These are phyloP conservation scores for Trichophaea hybrida DNA, from an alignment of 2,329 filamentous ascomycete genomes.

Conservation along the genomic window DNA sequence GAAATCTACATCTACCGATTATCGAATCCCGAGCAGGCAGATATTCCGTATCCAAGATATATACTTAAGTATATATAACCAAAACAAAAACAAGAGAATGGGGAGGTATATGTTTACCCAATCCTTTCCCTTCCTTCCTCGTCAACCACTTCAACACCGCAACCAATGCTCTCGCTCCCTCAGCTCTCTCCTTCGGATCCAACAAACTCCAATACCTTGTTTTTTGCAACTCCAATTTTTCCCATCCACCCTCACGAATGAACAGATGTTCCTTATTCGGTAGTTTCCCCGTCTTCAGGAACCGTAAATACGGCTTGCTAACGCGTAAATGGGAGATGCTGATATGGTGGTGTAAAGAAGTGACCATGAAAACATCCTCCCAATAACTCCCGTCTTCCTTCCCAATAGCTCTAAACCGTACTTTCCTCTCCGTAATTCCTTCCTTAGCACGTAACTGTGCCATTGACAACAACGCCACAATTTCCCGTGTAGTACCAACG, in stretches of 20 bases:
- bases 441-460: slow-evolving; percentile 43
- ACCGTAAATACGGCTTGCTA: slow-evolving; percentile 24
- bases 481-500: slow-evolving; percentile 47
- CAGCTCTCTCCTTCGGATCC: slow-evolving; percentile 21
- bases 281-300: slow-evolving; percentile 25
- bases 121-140: slow-evolving; percentile 16
- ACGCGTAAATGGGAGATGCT: slow-evolving; percentile 24
- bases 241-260: slow-evolving; percentile 20
- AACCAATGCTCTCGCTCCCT: slow-evolving; percentile 22
- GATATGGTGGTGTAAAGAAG: slow-evolving; percentile 25
- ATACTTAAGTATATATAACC: neutral
- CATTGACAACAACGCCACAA: slow-evolving; percentile 46
- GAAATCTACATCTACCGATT: no score
- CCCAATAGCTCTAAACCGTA: slow-evolving; percentile 19
- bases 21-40: no score
- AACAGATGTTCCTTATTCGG: slow-evolving; percentile 22
- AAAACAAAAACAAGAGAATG: neutral
- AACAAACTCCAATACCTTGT: slow-evolving; percentile 25
- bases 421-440: slow-evolving; percentile 39
- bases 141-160: slow-evolving; percentile 23
- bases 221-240: slow-evolving; percentile 22
- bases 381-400: slow-evolving; percentile 12
- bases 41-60: no score
- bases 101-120: neutral
- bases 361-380: slow-evolving; percentile 26